Conservation (phyloP, 179 eudicot species). For the Nepenthes alata region DNA sequence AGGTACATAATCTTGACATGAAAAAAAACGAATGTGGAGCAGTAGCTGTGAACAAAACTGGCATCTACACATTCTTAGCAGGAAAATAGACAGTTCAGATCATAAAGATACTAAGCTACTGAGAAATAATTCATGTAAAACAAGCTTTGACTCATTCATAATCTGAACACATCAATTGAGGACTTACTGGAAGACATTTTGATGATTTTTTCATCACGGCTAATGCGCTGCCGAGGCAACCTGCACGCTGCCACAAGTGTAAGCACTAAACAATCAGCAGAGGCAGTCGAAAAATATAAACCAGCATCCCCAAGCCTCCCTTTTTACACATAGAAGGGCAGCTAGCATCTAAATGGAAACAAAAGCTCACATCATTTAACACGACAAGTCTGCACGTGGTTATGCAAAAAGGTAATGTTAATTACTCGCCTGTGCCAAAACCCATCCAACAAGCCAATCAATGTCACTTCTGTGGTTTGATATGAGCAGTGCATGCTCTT, state of each 20-base stretch:
- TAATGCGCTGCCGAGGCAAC: conserved; percentile 63
- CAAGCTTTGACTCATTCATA: not conserved
- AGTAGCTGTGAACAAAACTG: too few species aligned
- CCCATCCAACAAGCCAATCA: conserved; percentile 16
- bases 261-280: not conserved
- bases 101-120: too few species aligned
- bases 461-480: conserved; percentile 13
- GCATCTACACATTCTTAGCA: too few species aligned
- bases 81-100: too few species aligned
- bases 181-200: conserved; percentile 55
- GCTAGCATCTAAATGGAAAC: too few species aligned
- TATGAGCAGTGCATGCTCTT: conserved; percentile 11
- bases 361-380: too few species aligned
- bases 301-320: too few species aligned
- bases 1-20: too few species aligned
- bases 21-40: too few species aligned
- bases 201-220: conserved; percentile 70
- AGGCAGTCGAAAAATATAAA: not conserved
- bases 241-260: conserved; percentile 40
- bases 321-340: too few species aligned
- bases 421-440: conserved; percentile 10
- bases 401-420: not conserved
- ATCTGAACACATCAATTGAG: not conserved
- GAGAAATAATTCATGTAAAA: too few species aligned
- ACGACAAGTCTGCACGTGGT: not conserved